Conservation (phyloP, 192 early-diverging fungal species). For the Mortierella claussenii region DNA sequence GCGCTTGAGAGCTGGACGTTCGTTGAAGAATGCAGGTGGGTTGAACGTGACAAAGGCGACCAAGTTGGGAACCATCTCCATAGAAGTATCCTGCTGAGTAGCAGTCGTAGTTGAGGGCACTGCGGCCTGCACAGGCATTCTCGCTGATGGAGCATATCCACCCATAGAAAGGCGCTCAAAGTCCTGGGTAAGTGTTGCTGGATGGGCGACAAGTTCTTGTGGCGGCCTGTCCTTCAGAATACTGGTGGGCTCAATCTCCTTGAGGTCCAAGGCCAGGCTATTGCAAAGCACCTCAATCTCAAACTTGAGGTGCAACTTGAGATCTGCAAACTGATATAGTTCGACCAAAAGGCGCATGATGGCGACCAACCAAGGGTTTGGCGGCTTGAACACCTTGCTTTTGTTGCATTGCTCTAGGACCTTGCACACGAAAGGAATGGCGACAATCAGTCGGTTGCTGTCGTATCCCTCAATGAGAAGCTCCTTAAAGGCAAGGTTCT, state of each 20-base stretch:
- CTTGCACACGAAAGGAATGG: conserved; percentile 98
- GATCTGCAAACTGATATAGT: conserved; percentile 91
- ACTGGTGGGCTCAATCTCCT: conserved; percentile 74
- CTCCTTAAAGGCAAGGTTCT: conserved; percentile 95
- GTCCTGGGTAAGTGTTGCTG: conserved; percentile 40
- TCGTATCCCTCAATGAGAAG: conserved; percentile 93
- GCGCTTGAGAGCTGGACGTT: conserved; percentile 88
- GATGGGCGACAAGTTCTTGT: conserved; percentile 45
- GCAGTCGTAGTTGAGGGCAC: conserved; percentile 7
- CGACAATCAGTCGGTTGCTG: conserved; percentile 88
- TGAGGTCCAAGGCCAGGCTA: conserved; percentile 84
- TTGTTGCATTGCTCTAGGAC: conserved; percentile 89
- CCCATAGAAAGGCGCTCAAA: conserved; percentile 54
- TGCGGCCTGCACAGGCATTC: conserved; percentile 32
- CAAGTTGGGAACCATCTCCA: conserved; percentile 66
- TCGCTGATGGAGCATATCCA: conserved; percentile 36
- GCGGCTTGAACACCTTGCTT: conserved; percentile 91
- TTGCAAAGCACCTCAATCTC: conserved; percentile 99
- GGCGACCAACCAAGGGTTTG: conserved; percentile 98
- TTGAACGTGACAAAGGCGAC: conserved; percentile 81
- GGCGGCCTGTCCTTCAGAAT: conserved; percentile 73
- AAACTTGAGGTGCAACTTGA: conserved; percentile 97
- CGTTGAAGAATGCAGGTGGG: conserved; percentile 81
- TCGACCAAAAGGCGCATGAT: conserved; percentile 93
- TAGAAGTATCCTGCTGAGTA: conserved; percentile 13